A percentile compares a stretch with the other conserved stretches of the same genome.
Evolutionary conservation across 2,329 filamentous ascomycete genomes (phyloP).

Genomic region (Neonectria hederae): DNA sequence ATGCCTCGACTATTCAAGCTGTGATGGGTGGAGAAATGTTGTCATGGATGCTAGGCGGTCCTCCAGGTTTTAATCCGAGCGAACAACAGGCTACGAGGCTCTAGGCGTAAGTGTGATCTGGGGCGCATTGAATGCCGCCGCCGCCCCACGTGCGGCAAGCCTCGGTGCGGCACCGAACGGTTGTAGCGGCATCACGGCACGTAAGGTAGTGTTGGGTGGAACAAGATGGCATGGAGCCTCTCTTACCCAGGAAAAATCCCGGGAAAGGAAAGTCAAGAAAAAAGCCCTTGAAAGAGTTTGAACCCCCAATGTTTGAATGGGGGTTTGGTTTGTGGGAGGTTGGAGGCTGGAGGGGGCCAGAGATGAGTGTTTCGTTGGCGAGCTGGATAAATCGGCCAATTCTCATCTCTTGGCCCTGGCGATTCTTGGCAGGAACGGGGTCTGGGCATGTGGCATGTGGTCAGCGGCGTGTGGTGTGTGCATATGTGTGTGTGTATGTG

Average conservation of each 20-base stretch:
- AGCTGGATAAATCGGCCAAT: slow-evolving; percentile 4
- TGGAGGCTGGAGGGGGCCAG: background rate
- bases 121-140: background rate
- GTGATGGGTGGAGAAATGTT: slow-evolving; percentile 28
- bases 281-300: slow-evolving; percentile 15
- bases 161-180: slow-evolving; percentile 5
- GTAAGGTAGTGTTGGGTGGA: background rate
- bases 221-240: background rate
- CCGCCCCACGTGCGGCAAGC: slow-evolving; percentile 4
- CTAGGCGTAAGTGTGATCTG: slow-evolving; percentile 7
- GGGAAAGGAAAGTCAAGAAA: background rate
- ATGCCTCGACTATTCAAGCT: slow-evolving; percentile 9
- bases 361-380: background rate
- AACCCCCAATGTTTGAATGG: slow-evolving; percentile 6
- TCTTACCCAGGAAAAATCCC: background rate
- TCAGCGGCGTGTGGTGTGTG: background rate
- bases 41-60: background rate
- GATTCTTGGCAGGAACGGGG: slow-evolving; percentile 1
- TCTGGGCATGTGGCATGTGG: background rate
- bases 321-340: background rate
- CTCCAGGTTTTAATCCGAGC: background rate
- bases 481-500: background rate
- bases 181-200: slow-evolving; percentile 10
- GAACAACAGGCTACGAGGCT: background rate
- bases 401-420: slow-evolving; percentile 3